Percentiles rank a stretch among this genome's conserved stretches.
Conservation (phyloP, 2,329 filamentous ascomycete genomes). For the Chaetomiaceae sp. region DNA sequence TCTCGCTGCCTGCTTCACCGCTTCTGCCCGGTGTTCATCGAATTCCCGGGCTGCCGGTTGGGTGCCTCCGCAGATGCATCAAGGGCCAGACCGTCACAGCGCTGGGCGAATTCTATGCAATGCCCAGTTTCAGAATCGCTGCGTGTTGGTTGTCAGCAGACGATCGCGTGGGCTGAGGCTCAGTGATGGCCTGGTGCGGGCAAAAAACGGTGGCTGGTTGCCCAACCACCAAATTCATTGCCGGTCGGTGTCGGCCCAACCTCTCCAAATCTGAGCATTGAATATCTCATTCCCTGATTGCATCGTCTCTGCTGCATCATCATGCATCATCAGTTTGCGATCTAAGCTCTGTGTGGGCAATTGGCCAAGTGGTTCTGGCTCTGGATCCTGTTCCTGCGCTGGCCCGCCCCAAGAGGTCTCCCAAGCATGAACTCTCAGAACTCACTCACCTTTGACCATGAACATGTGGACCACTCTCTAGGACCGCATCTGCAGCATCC, state of each 20-base stretch:
- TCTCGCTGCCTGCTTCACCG: too few relatives aligned
- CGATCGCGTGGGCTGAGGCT: neutral
- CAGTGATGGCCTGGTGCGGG: conserved; percentile 7
- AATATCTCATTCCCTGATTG: conserved; percentile 31
- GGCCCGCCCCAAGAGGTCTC: conserved; percentile 3
- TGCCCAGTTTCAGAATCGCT: neutral
- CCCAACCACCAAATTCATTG: conserved; percentile 16
- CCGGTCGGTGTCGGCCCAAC: conserved; percentile 14
- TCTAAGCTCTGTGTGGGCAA: conserved; percentile 30
- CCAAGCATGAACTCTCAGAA: conserved; percentile 36
- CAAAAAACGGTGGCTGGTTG: conserved; percentile 35
- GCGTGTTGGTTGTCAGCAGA: neutral
- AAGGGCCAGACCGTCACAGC: neutral
- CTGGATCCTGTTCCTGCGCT: neutral
- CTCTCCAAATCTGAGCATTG: conserved; percentile 10
- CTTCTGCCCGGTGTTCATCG: too few relatives aligned
- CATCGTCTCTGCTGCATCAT: conserved; percentile 31
- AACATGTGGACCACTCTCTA: conserved; percentile 32
- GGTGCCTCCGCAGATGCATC: neutral
- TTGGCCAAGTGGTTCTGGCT: conserved; percentile 30
- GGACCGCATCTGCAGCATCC: conserved; percentile 18
- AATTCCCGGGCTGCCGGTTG: neutral
- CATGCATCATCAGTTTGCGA: conserved; percentile 13
- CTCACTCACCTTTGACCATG: conserved; percentile 32
- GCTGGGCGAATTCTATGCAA: neutral